Evolutionary conservation across 768 basidiomycete genomes (phyloP), one percentile per base, ranked within the genome.

Genomic region (Phylloporus scabripes): DNA sequence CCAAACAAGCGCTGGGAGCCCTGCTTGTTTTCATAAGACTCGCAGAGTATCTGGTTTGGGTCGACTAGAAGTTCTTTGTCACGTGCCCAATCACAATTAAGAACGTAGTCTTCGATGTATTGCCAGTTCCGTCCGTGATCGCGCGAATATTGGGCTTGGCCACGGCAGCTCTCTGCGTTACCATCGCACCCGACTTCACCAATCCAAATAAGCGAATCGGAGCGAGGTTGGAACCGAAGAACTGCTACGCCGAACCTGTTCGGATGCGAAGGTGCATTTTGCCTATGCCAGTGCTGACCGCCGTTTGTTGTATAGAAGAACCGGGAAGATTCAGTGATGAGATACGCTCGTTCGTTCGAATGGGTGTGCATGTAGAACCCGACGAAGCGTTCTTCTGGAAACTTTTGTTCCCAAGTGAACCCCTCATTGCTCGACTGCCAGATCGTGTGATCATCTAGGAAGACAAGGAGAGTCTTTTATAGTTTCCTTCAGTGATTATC

Each of bases 341-440:
- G 82, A 70, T 89, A 98, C 3, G 93, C 95, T 10, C 94, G 87
- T 52, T 90, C 90, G 42, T 75, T 56, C 17, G 79, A 67, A 70
- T 86, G 87, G 28, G 76, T 70, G 72, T 99, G 95, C 72, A 94
- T 88, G 59, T 87, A 87, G 68, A 97, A 87, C 0, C 78, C 82
- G 31, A 96, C 70, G 72, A 97, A 87, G 14, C 74, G 78, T 50
- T 84, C 74, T 1, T 71, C 73, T 0, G 80, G 75, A 61, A 65
- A 70, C 12, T 84, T 74, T 51, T 81, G 83, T 37, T 76, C 75
- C 94, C 95, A 99, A 0, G 83, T 83, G 67, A 91, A 92, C 1
- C 95, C 96, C 67, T 99, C 94, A 62, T 93, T 97, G 59, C 81
- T 82, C 1, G 92, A 96, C 71, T 97, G 93, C 92, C 92, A 98